phyloP scores from a whole-genome alignment of 805 yeast species.

The Candida endomychidarum region DNA sequence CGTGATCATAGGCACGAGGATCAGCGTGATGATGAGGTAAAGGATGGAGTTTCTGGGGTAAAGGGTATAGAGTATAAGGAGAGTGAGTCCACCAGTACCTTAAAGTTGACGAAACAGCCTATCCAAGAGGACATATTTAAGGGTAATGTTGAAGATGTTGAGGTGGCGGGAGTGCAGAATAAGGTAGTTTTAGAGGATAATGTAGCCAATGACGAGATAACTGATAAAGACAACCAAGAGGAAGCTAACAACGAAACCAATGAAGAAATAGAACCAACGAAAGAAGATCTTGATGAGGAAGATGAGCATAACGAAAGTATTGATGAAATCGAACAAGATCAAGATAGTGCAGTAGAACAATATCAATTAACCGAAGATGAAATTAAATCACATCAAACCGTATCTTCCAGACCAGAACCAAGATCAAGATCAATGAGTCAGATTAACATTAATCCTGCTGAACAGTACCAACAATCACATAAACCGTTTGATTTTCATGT shows the following conservation, averaged over 20 bases:
- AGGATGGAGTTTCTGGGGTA: no score
- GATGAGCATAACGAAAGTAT: neutral
- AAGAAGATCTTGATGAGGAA: neutral
- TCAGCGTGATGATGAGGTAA: no score
- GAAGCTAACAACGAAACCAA: neutral
- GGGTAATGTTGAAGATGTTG: no score
- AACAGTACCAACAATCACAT: slow-evolving; percentile 43
- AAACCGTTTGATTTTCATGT: slow-evolving; percentile 77
- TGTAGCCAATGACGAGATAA: neutral
- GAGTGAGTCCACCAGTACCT: no score
- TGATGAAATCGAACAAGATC: slow-evolving; percentile 9
- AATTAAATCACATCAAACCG: slow-evolving; percentile 4
- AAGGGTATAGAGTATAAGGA: no score
- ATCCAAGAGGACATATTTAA: no score
- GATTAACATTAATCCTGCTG: slow-evolving; percentile 25
- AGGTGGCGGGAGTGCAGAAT: no score
- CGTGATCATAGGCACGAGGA: neutral
- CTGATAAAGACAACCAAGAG: no score
- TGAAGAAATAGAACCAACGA: neutral
- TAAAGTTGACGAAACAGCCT: no score
- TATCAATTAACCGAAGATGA: slow-evolving; percentile 19
- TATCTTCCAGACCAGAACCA: slow-evolving; percentile 9
- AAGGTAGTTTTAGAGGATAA: no score
- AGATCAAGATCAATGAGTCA: slow-evolving; percentile 15
- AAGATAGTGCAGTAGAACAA: slow-evolving; percentile 20